phyloP scores from a whole-genome alignment of 2,329 filamentous ascomycete species.

The Westerdykella aurantiaca region DNA sequence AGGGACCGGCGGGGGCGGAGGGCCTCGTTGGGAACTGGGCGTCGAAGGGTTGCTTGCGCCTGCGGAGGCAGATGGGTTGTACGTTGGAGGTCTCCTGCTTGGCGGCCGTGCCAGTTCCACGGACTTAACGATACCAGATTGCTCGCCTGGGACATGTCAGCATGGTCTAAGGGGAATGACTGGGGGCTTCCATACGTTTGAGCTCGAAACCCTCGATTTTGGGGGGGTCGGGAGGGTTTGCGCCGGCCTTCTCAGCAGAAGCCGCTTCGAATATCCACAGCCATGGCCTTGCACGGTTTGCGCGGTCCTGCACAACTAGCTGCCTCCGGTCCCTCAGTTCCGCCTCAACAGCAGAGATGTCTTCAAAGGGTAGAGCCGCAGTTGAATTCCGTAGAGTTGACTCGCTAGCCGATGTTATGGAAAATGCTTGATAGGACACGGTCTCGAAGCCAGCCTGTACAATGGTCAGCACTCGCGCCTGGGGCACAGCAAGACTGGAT shows the following conservation, averaged over 20 bases:
- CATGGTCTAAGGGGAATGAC: background rate
- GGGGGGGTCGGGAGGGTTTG: constrained; percentile 19
- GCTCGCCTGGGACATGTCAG: constrained; percentile 28
- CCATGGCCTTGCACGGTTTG: constrained; percentile 18
- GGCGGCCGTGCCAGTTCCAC: constrained; percentile 30
- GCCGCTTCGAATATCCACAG: constrained; percentile 32
- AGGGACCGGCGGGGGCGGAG: constrained; percentile 12
- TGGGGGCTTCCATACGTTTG: constrained; percentile 17
- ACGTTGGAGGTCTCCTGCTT: constrained; percentile 9
- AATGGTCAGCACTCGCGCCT: constrained; percentile 11
- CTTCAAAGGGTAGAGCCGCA: constrained; percentile 15
- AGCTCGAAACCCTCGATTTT: constrained; percentile 25
- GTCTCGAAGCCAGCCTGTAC: constrained; percentile 35
- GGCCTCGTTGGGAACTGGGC: background rate
- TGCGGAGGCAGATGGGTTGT: constrained; percentile 16
- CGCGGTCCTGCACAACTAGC: constrained; percentile 26
- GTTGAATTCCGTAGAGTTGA: constrained; percentile 12
- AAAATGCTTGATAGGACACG: constrained; percentile 34
- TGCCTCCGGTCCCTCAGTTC: constrained; percentile 23
- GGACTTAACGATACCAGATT: constrained; percentile 29
- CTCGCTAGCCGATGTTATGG: constrained; percentile 19
- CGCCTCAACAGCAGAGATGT: constrained; percentile 27
- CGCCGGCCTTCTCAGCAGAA: constrained; percentile 17
- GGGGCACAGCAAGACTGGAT: background rate
- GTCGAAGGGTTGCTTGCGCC: constrained; percentile 13